These are phyloP conservation scores for Candida tropicalis DNA, from an alignment of 1,139 yeast genomes.

Conservation along the genomic window DNA sequence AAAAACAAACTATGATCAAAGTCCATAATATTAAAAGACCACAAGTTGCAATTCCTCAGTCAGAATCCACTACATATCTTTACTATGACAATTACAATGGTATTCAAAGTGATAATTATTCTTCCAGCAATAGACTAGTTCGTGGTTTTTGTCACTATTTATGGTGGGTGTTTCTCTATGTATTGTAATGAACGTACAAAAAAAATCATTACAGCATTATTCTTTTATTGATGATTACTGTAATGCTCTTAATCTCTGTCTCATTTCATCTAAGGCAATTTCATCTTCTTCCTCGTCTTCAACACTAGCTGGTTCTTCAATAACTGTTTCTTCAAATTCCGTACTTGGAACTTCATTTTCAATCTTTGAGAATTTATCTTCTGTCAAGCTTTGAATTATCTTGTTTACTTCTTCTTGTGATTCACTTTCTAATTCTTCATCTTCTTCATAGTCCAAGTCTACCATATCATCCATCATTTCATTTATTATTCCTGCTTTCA, in stretches of 20 bases:
- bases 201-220: too few species aligned
- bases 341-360: slow-evolving; percentile 47
- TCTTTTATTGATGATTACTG: slow-evolving; percentile 47
- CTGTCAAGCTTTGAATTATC: slow-evolving; percentile 47
- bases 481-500: slow-evolving; percentile 89
- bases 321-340: slow-evolving; percentile 20
- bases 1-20: background rate
- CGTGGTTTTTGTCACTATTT: background rate
- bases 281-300: slow-evolving; percentile 66
- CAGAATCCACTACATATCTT: background rate
- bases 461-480: slow-evolving; percentile 95
- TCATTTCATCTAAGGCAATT: slow-evolving; percentile 79
- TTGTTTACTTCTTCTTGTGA: slow-evolving; percentile 70
- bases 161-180: slow-evolving; percentile 7
- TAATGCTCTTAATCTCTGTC: slow-evolving; percentile 82
- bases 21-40: background rate
- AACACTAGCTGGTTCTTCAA: slow-evolving; percentile 19
- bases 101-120: background rate
- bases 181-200: slow-evolving; percentile 4
- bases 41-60: background rate
- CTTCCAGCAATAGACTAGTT: slow-evolving; percentile 1
- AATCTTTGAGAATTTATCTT: slow-evolving; percentile 45
- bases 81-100: background rate
- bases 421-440: slow-evolving; percentile 66
- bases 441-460: slow-evolving; percentile 60